Conservation (phyloP, 176 grass and related monocot genomes). For the Zizania latifolia region DNA sequence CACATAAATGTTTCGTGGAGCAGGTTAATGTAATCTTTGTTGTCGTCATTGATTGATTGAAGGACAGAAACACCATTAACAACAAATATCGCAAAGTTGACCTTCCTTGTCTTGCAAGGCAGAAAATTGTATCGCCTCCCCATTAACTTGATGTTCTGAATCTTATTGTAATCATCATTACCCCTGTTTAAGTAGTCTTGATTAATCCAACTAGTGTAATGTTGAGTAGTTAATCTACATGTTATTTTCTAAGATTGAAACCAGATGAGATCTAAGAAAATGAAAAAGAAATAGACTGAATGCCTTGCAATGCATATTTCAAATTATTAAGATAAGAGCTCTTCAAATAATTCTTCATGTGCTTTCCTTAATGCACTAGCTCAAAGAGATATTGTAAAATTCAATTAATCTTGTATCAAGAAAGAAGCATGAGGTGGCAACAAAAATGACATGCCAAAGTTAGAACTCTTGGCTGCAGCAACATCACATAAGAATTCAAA, state of each 20-base stretch:
- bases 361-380: background rate
- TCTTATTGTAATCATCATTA: constrained; percentile 26
- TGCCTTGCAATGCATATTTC: background rate
- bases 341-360: background rate
- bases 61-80: constrained; percentile 53
- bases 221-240: background rate
- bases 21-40: constrained; percentile 42
- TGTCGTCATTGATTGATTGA: constrained; percentile 30
- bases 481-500: constrained; percentile 4
- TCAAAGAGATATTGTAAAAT: background rate
- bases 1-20: constrained; percentile 53
- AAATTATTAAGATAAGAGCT: background rate
- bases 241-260: constrained; percentile 10
- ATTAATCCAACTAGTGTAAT: background rate
- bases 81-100: constrained; percentile 84
- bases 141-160: constrained; percentile 35
- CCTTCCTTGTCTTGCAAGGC: constrained; percentile 52
- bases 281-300: constrained; percentile 3
- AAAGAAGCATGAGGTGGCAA: background rate
- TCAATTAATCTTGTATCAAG: background rate
- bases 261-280: constrained; percentile 22
- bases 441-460: background rate
- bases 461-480: background rate
- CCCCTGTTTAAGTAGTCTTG: constrained; percentile 28
- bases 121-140: constrained; percentile 32